These are phyloP conservation scores for Neurospora sp. DNA, from an alignment of 495 filamentous ascomycete species.

Conservation along the genomic window DNA sequence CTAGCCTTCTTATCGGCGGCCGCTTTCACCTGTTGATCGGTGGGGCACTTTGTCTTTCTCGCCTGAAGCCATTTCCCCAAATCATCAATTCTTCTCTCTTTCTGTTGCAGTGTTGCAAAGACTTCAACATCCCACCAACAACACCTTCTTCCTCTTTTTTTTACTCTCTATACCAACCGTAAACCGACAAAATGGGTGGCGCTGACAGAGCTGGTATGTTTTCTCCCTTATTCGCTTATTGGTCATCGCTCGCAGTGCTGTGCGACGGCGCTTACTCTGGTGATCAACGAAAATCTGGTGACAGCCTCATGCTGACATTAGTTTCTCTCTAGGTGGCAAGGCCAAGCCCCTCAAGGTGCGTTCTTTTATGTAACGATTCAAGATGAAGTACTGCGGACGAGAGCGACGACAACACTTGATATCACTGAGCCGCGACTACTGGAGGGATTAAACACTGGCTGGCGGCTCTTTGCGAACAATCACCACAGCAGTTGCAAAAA, in stretches of 20 bases:
- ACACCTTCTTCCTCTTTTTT: not conserved
- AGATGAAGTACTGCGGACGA: not conserved
- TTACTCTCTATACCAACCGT: not conserved
- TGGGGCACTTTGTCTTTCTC: conserved; percentile 4
- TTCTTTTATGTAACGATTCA: not conserved
- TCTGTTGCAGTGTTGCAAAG: not conserved
- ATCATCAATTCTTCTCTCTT: not conserved
- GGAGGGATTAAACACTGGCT: not conserved
- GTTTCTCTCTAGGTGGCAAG: conserved; percentile 56
- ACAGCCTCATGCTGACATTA: not conserved
- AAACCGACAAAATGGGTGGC: conserved; percentile 23
- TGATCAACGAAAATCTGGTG: not conserved
- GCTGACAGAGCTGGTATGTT: conserved; percentile 25
- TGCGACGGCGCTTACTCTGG: not conserved
- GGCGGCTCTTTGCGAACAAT: not conserved
- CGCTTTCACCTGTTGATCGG: not conserved
- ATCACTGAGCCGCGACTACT: not conserved
- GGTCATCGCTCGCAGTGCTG: not conserved
- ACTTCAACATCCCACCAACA: not conserved
- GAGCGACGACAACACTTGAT: not conserved
- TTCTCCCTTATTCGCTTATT: not conserved
- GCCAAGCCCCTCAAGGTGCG: conserved; percentile 67
- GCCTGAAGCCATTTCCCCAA: not conserved
- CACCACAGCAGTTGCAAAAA: not conserved
- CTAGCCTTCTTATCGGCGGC: not conserved